A percentile compares a stretch with the other conserved stretches of the same genome.
Evolutionary conservation across 1,139 yeast species (phyloP).

Genomic region (Nakaseomyces sp.): DNA sequence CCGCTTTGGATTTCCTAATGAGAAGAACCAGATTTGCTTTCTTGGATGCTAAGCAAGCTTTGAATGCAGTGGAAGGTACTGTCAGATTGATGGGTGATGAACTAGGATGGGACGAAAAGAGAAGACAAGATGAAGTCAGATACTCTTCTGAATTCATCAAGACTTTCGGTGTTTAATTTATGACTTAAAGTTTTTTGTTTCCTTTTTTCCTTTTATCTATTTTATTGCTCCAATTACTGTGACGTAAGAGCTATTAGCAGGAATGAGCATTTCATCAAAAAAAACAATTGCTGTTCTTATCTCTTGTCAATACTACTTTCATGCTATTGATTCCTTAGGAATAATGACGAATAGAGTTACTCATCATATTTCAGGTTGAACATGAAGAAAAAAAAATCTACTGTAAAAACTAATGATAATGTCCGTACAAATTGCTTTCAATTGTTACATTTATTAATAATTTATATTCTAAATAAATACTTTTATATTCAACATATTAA

Average conservation of each 20-base stretch:
- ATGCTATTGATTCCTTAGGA: neutral
- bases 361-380: neutral
- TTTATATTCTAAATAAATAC: neutral
- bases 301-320: slow-evolving; percentile 2
- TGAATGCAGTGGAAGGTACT: slow-evolving; percentile 73
- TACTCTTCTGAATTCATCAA: slow-evolving; percentile 52
- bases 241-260: neutral
- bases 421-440: slow-evolving; percentile 2
- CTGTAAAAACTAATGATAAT: slow-evolving; percentile 4
- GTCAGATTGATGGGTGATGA: slow-evolving; percentile 78
- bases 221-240: neutral
- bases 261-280: neutral
- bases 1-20: slow-evolving; percentile 83
- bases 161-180: slow-evolving; percentile 41
- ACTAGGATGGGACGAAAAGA: slow-evolving; percentile 60
- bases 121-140: slow-evolving; percentile 47
- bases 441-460: slow-evolving; percentile 1
- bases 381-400: neutral
- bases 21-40: slow-evolving; percentile 93
- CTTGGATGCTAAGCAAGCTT: slow-evolving; percentile 80
- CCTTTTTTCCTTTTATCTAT: neutral
- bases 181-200: neutral
- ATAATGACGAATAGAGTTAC: neutral
- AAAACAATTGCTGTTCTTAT: neutral
- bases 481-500: neutral